phyloP scores from a whole-genome alignment of 768 basidiomycete species.

The Tricholoma hemisulphureum region DNA sequence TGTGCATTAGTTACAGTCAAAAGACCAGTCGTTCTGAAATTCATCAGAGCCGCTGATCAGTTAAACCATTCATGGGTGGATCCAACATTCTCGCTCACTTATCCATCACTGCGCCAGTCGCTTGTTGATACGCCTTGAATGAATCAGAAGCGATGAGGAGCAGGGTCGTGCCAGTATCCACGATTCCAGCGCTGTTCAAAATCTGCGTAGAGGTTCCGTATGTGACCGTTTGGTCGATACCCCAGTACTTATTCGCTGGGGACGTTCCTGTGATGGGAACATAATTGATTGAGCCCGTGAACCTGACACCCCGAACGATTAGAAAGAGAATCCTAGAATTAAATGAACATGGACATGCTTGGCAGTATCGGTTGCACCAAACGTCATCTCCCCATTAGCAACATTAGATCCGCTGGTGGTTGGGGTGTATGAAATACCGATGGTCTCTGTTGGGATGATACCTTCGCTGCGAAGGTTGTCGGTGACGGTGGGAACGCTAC shows the following conservation, averaged over 20 bases:
- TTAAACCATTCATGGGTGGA: background rate
- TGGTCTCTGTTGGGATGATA: slow-evolving; percentile 35
- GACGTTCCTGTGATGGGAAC: slow-evolving; percentile 46
- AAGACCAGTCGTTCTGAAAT: slow-evolving; percentile 39
- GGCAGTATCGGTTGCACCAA: slow-evolving; percentile 35
- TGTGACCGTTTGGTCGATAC: slow-evolving; percentile 54
- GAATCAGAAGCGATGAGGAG: slow-evolving; percentile 48
- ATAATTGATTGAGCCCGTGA: slow-evolving; percentile 42
- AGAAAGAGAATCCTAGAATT: background rate
- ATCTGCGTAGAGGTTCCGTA: slow-evolving; percentile 47
- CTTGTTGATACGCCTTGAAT: slow-evolving; percentile 40
- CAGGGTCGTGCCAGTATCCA: slow-evolving; percentile 60
- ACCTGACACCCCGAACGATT: slow-evolving; percentile 45
- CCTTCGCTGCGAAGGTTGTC: slow-evolving; percentile 49
- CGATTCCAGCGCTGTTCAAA: slow-evolving; percentile 53
- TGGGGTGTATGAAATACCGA: slow-evolving; percentile 55
- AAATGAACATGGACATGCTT: slow-evolving; percentile 1
- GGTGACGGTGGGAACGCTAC: slow-evolving; percentile 52
- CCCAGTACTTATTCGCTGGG: slow-evolving; percentile 57
- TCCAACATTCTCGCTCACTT: background rate
- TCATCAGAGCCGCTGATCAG: background rate
- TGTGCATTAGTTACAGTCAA: slow-evolving; percentile 51
- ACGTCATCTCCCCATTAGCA: slow-evolving; percentile 55
- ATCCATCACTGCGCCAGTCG: slow-evolving; percentile 45
- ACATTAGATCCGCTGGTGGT: slow-evolving; percentile 27